These are phyloP conservation scores for Trichosporon sp. DNA, from an alignment of 1,284 basidiomycete species.

Conservation along the genomic window DNA sequence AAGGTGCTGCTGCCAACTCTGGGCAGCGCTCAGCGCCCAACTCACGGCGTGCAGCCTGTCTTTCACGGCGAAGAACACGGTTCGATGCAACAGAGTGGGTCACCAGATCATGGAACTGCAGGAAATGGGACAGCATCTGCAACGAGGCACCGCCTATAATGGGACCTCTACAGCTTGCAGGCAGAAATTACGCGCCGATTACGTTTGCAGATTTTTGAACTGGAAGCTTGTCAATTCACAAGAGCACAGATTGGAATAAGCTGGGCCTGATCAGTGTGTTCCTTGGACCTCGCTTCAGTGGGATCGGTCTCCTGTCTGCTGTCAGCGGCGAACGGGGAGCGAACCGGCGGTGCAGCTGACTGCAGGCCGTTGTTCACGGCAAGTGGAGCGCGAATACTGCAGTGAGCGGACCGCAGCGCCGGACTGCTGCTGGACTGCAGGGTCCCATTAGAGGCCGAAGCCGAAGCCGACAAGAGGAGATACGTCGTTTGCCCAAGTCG, in stretches of 20 bases:
- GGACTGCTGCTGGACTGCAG: too few relatives aligned
- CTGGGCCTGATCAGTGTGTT: background rate
- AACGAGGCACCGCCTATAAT: background rate
- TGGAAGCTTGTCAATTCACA: background rate
- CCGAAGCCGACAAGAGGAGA: background rate
- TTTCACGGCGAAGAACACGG: too few relatives aligned
- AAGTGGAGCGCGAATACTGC: background rate
- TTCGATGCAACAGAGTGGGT: too few relatives aligned
- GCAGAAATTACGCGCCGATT: background rate
- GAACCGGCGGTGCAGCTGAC: too few relatives aligned
- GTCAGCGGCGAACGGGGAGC: too few relatives aligned
- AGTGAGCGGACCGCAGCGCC: background rate
- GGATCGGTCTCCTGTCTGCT: too few relatives aligned
- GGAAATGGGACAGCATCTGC: too few relatives aligned
- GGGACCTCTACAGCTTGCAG: background rate
- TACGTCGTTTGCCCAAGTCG: background rate
- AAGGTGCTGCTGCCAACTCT: too few relatives aligned
- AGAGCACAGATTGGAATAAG: background rate
- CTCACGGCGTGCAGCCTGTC: too few relatives aligned
- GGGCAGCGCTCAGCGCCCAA: too few relatives aligned
- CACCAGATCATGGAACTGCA: too few relatives aligned
- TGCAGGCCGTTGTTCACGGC: too few relatives aligned
- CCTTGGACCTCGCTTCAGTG: background rate
- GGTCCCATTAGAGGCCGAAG: background rate
- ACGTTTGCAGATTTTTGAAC: constrained; percentile 1